Conservation (phyloP, 139 green algal genomes). For the Coccomyxa sp. region DNA sequence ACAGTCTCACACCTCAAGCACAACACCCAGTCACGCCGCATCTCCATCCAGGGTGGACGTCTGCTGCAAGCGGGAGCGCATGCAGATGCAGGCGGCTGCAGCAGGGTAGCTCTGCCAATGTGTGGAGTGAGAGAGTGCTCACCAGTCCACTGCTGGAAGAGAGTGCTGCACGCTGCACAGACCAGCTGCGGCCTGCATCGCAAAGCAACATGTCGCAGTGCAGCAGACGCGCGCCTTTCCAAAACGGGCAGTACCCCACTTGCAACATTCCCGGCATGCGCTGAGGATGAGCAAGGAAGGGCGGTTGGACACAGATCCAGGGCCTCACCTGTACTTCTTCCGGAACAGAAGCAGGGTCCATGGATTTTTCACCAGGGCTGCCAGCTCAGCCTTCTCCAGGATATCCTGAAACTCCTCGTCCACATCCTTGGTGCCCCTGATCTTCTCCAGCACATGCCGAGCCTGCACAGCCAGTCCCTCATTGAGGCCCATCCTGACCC, state of each 20-base stretch:
- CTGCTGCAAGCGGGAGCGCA: no score
- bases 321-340: background rate
- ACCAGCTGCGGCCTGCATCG: conserved; percentile 42
- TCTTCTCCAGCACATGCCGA: conserved; percentile 13
- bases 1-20: no score
- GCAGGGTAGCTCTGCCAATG: background rate
- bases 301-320: no score
- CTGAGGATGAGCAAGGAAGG: background rate
- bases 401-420: conserved; percentile 36
- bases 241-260: no score
- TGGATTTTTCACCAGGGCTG: conserved; percentile 21
- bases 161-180: conserved; percentile 36
- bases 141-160: conserved; percentile 59
- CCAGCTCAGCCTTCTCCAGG: conserved; percentile 24
- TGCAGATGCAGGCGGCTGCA: no score
- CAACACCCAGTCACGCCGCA: no score
- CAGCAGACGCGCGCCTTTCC: no score
- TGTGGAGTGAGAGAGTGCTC: background rate
- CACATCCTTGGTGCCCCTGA: conserved; percentile 19
- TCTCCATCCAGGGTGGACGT: no score
- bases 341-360: conserved; percentile 14
- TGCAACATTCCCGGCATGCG: background rate
- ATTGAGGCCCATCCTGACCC: background rate
- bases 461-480: conserved; percentile 4
- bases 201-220: background rate